These are phyloP conservation scores for Chimonanthus praecox DNA, from an alignment of 164 flowering plant species.

Conservation along the genomic window DNA sequence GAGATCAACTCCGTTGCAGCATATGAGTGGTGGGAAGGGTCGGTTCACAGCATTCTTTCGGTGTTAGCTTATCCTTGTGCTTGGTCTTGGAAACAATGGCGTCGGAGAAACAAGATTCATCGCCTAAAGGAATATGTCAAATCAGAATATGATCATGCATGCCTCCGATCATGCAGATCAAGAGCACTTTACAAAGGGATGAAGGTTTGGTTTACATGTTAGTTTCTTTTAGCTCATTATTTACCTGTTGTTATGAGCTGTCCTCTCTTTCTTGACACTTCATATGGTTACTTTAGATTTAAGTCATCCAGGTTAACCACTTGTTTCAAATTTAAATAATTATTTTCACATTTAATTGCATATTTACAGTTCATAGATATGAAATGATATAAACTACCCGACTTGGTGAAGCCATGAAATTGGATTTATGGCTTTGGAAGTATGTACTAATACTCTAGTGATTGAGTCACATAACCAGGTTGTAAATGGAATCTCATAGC, in stretches of 20 bases:
- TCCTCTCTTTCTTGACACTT: not conserved
- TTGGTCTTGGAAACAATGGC: slow-evolving; percentile 98
- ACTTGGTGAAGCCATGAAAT: too few species aligned
- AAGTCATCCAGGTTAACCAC: not conserved
- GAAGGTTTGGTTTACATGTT: slow-evolving; percentile 49
- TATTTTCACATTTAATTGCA: too few species aligned
- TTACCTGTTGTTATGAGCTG: not conserved
- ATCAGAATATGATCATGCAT: slow-evolving; percentile 94
- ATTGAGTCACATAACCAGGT: too few species aligned
- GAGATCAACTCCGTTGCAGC: slow-evolving; percentile 92
- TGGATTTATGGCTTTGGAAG: too few species aligned
- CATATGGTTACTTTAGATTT: not conserved
- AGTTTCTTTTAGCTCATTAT: not conserved
- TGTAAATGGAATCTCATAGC: too few species aligned
- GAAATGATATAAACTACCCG: too few species aligned
- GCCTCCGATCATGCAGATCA: slow-evolving; percentile 89
- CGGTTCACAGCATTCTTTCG: slow-evolving; percentile 83
- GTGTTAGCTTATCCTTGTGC: slow-evolving; percentile 92
- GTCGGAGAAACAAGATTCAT: slow-evolving; percentile 69
- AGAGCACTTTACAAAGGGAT: slow-evolving; percentile 93
- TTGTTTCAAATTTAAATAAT: too few species aligned
- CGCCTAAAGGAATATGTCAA: slow-evolving; percentile 88
- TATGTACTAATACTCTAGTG: too few species aligned
- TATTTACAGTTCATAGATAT: too few species aligned
- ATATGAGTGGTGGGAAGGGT: slow-evolving; percentile 98